Conservation (phyloP, 768 basidiomycete genomes). For the Amanita jacksonii region DNA sequence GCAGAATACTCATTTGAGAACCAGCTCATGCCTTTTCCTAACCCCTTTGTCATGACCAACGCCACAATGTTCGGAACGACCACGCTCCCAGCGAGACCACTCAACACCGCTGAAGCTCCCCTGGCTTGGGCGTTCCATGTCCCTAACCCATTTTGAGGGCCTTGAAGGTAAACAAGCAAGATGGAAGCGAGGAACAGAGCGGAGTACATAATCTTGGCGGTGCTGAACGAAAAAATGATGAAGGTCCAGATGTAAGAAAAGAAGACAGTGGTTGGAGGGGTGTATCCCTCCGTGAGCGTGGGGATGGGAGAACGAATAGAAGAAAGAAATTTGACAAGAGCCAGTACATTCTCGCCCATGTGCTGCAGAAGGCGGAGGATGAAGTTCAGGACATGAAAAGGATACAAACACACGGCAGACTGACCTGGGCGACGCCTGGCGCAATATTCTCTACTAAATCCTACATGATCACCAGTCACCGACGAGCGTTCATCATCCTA, state of each 20-base stretch:
- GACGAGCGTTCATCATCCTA: neutral
- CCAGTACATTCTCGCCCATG: conserved; percentile 84
- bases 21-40: conserved; percentile 79
- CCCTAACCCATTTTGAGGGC: neutral
- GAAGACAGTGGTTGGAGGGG: conserved; percentile 63
- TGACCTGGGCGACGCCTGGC: conserved; percentile 62
- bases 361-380: too few species aligned
- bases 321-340: conserved; percentile 67
- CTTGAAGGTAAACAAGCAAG: conserved; percentile 27
- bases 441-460: conserved; percentile 82
- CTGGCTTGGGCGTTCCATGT: conserved; percentile 31
- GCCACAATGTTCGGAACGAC: conserved; percentile 66
- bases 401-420: conserved; percentile 5
- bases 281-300: conserved; percentile 39
- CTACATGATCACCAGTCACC: conserved; percentile 19
- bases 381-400: conserved; percentile 9
- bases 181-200: conserved; percentile 38
- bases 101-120: conserved; percentile 39
- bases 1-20: conserved; percentile 62
- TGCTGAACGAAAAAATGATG: conserved; percentile 64
- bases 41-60: conserved; percentile 46
- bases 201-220: conserved; percentile 57
- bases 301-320: conserved; percentile 63
- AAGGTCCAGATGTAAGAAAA: conserved; percentile 62
- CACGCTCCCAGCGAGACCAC: conserved; percentile 47